These are phyloP conservation scores for Psilocybe cubensis DNA, from an alignment of 768 basidiomycete genomes.

Conservation along the genomic window DNA sequence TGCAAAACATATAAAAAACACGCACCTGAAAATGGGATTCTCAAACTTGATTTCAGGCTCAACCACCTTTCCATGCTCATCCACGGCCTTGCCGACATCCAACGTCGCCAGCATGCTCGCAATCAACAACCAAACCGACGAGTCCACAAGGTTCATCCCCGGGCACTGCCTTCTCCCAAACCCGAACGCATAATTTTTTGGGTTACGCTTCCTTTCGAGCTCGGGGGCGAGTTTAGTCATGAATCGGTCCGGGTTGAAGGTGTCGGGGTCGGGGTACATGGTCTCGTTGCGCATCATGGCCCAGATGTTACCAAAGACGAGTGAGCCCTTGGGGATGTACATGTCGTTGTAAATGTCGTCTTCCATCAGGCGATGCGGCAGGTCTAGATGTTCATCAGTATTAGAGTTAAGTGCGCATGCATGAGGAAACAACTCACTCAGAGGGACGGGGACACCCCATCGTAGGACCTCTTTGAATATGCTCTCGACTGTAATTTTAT, in stretches of 20 bases:
- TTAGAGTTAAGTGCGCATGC: constrained; percentile 1
- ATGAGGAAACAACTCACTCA: constrained; percentile 22
- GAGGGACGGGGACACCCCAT: constrained; percentile 27
- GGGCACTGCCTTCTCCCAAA: constrained; percentile 25
- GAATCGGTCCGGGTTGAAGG: constrained; percentile 26
- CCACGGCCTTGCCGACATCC: constrained; percentile 25
- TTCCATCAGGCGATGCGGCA: constrained; percentile 31
- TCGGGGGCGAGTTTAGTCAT: constrained; percentile 17
- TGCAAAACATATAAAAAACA: background rate
- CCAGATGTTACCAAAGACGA: constrained; percentile 21
- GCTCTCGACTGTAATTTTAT: constrained; percentile 15
- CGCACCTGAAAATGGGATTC: constrained; percentile 30
- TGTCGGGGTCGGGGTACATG: constrained; percentile 20
- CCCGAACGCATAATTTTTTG: constrained; percentile 16
- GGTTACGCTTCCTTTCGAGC: constrained; percentile 12
- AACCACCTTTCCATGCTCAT: constrained; percentile 26
- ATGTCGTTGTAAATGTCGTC: constrained; percentile 37
- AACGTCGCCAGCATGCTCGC: constrained; percentile 19
- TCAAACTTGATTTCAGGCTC: constrained; percentile 28
- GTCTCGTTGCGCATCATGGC: constrained; percentile 25
- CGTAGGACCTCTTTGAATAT: constrained; percentile 26
- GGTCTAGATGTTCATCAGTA: constrained; percentile 23
- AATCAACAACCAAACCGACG: constrained; percentile 24
- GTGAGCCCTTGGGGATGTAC: constrained; percentile 24
- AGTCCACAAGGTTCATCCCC: constrained; percentile 26